Evolutionary conservation across 257 asterid species (phyloP).

Genomic region (Capsicum chinense): DNA sequence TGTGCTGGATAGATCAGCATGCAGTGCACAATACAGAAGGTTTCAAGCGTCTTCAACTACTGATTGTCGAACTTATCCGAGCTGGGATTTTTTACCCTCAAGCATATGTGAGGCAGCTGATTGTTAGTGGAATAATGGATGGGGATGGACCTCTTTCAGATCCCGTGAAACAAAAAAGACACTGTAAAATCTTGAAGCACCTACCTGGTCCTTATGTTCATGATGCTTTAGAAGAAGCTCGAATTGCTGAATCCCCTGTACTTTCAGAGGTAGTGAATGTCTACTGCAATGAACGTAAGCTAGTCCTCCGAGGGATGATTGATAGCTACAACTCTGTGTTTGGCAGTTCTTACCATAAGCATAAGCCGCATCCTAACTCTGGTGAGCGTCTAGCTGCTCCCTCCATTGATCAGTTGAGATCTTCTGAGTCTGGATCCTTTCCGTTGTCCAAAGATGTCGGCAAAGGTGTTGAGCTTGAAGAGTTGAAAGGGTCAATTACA

Average conservation of each 20-base stretch:
- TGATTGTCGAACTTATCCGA: conserved; percentile 69
- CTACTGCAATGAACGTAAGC: conserved; percentile 81
- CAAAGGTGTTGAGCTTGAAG: conserved; percentile 63
- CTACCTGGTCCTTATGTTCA: conserved; percentile 69
- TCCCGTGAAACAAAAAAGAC: conserved; percentile 71
- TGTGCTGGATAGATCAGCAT: conserved; percentile 99
- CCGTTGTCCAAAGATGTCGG: conserved; percentile 39
- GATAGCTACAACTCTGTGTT: conserved; percentile 49
- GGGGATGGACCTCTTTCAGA: conserved; percentile 61
- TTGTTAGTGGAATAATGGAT: conserved; percentile 90
- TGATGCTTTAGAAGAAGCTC: conserved; percentile 75
- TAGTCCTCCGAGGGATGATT: conserved; percentile 68
- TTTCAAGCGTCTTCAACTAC: conserved; percentile 74
- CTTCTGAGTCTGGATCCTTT: conserved; percentile 49
- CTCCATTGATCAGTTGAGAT: conserved; percentile 59
- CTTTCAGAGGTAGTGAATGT: conserved; percentile 64
- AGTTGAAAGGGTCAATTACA: conserved; percentile 69
- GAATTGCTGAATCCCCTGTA: conserved; percentile 49
- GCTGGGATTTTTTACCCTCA: conserved; percentile 86
- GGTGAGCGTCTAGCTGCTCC: conserved; percentile 56
- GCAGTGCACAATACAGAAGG: conserved; percentile 88
- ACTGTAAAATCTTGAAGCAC: conserved; percentile 87
- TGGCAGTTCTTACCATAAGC: conserved; percentile 50
- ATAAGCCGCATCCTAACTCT: conserved; percentile 41
- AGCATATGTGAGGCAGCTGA: conserved; percentile 92